These are phyloP conservation scores for Salix suchowensis DNA, from an alignment of 345 rosid genomes.

Conservation along the genomic window DNA sequence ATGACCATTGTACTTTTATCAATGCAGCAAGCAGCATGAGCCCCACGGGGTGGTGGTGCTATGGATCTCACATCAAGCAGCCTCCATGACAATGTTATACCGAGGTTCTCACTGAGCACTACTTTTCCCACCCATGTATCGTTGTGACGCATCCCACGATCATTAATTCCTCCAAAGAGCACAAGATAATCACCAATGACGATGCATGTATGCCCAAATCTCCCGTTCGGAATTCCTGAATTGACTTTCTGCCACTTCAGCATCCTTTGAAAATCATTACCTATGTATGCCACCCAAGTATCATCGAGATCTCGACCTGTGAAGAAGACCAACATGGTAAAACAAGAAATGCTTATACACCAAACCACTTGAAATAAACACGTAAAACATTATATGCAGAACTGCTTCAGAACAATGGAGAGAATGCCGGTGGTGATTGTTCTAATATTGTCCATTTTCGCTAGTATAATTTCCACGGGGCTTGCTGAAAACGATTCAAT, in stretches of 20 bases:
- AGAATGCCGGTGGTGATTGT: background rate
- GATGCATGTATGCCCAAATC: conserved; percentile 88
- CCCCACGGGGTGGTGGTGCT: conserved; percentile 83
- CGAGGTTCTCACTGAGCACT: conserved; percentile 33
- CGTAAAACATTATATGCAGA: background rate
- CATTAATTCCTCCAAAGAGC: conserved; percentile 89
- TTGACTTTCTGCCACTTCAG: conserved; percentile 63
- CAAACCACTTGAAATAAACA: background rate
- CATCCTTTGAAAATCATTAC: conserved; percentile 41
- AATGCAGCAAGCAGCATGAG: conserved; percentile 84
- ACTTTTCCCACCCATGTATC: conserved; percentile 88
- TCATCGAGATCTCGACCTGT: conserved; percentile 95
- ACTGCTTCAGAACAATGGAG: background rate
- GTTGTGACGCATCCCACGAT: conserved; percentile 68
- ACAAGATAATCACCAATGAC: conserved; percentile 51
- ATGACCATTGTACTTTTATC: conserved; percentile 64
- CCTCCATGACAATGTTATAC: conserved; percentile 58
- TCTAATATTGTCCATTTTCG: background rate
- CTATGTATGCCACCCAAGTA: conserved; percentile 73
- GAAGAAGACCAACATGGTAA: background rate
- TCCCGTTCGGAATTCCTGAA: conserved; percentile 74
- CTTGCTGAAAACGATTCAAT: background rate
- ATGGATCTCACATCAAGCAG: conserved; percentile 47
- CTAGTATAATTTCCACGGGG: background rate
- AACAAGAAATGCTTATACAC: background rate